phyloP scores from a whole-genome alignment of 495 filamentous ascomycete genomes.

The Alectoria sarmentosa region DNA sequence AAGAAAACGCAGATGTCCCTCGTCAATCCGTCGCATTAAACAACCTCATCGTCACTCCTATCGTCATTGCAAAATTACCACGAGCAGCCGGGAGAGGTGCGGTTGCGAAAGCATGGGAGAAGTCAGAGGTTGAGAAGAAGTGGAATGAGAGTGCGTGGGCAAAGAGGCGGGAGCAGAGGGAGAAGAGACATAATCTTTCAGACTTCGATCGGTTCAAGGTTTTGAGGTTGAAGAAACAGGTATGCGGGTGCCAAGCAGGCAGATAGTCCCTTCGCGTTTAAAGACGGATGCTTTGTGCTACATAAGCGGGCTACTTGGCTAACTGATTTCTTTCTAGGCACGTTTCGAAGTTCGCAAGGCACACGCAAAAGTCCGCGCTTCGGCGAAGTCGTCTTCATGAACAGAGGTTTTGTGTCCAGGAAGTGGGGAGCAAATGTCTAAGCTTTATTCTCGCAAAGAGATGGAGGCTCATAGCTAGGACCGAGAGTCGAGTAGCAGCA shows the following conservation, averaged over 20 bases:
- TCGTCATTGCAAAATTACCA: conserved; percentile 82
- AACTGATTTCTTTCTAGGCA: conserved; percentile 41
- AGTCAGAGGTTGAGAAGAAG: conserved; percentile 78
- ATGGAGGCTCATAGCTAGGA: background rate
- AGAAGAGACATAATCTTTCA: conserved; percentile 82
- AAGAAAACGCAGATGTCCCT: conserved; percentile 66
- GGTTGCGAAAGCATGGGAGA: conserved; percentile 80
- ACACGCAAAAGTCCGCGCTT: conserved; percentile 64
- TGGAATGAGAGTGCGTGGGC: conserved; percentile 85
- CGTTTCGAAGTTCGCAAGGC: conserved; percentile 95
- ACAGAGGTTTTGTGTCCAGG: background rate
- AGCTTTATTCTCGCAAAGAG: background rate
- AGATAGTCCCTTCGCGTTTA: background rate
- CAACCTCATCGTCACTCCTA: conserved; percentile 78
- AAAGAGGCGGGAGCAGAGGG: conserved; percentile 73
- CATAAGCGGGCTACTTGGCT: background rate
- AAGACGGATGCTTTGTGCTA: background rate
- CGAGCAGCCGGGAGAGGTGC: conserved; percentile 75
- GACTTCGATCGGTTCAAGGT: conserved; percentile 99
- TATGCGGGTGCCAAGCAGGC: conserved; percentile 33
- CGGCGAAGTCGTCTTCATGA: conserved; percentile 43
- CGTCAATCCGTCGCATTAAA: conserved; percentile 76
- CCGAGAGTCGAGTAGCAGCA: background rate
- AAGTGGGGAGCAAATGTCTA: conserved; percentile 3
- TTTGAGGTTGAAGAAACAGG: conserved; percentile 94